Percentiles rank a stretch among this genome's conserved stretches.
phyloP scores from a whole-genome alignment of 1,284 basidiomycete genomes.

The Moesziomyces parantarcticus region DNA sequence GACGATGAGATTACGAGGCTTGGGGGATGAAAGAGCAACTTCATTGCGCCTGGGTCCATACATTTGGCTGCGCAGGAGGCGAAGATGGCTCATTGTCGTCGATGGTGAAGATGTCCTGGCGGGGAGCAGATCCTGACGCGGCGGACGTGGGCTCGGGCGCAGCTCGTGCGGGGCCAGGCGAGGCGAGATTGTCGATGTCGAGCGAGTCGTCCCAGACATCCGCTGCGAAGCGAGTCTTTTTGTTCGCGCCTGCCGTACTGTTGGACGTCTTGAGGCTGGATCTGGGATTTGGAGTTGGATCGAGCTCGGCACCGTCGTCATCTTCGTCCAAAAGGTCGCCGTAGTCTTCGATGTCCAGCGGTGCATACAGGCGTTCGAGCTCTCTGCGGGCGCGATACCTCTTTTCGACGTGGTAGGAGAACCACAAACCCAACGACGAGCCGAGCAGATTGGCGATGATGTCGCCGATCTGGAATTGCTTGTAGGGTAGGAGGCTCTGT shows the following conservation, averaged over 20 bases:
- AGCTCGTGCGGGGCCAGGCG: not conserved
- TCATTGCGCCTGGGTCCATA: not conserved
- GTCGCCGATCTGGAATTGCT: constrained; percentile 82
- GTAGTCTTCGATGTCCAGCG: constrained; percentile 54
- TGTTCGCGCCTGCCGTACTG: constrained; percentile 3
- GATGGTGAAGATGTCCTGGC: constrained; percentile 45
- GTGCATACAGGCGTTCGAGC: constrained; percentile 55
- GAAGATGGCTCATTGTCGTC: constrained; percentile 42
- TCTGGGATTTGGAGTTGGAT: not conserved
- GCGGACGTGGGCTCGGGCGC: too few relatives aligned
- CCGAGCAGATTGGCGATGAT: constrained; percentile 84
- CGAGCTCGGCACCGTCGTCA: constrained; percentile 12
- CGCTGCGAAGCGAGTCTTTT: constrained; percentile 30
- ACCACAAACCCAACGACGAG: constrained; percentile 77
- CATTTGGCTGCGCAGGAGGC: not conserved
- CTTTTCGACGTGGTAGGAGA: constrained; percentile 51
- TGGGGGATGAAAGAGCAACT: not conserved
- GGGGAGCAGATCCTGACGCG: not conserved
- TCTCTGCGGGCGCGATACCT: constrained; percentile 49
- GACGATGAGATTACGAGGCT: too few relatives aligned
- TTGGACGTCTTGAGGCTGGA: constrained; percentile 17
- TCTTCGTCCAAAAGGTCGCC: constrained; percentile 38
- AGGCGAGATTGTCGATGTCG: constrained; percentile 6
- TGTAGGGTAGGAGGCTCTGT: constrained; percentile 83
- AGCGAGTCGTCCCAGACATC: constrained; percentile 38